phyloP scores from a whole-genome alignment of 495 filamentous ascomycete species.

The Tuber indicum region DNA sequence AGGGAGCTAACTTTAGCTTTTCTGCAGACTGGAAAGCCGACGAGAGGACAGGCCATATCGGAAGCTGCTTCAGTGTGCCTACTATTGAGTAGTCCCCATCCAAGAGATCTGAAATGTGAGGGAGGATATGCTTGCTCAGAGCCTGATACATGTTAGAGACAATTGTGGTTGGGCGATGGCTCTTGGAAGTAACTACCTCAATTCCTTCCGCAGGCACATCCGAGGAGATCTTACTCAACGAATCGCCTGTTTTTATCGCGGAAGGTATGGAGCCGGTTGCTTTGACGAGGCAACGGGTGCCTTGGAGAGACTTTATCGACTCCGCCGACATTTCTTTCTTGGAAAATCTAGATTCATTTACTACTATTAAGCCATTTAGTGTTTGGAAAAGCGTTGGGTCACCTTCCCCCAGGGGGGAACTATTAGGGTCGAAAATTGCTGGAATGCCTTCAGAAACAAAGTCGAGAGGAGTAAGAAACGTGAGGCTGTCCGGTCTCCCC shows the following conservation, averaged over 20 bases:
- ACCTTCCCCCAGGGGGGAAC: neutral
- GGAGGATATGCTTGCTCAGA: slow-evolving; percentile 19
- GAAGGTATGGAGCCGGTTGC: slow-evolving; percentile 15
- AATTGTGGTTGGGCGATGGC: neutral
- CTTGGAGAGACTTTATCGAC: neutral
- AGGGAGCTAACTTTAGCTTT: slow-evolving; percentile 18
- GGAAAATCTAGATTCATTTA: slow-evolving; percentile 21
- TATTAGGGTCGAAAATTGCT: neutral
- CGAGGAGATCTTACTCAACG: neutral
- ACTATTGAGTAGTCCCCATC: neutral
- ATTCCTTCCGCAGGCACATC: neutral
- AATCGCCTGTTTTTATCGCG: neutral
- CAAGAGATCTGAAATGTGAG: slow-evolving; percentile 9
- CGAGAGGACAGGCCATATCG: slow-evolving; percentile 30
- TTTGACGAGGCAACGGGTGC: slow-evolving; percentile 14
- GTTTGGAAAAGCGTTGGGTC: slow-evolving; percentile 1
- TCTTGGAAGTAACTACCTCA: neutral
- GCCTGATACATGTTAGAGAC: slow-evolving; percentile 11
- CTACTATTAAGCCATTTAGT: slow-evolving; percentile 17
- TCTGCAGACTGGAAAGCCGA: slow-evolving; percentile 18
- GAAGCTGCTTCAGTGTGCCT: slow-evolving; percentile 15
- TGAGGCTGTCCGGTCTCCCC: slow-evolving; percentile 4
- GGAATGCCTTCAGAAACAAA: neutral
- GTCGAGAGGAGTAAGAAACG: neutral
- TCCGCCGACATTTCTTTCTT: neutral